Conservation (phyloP, 2,329 filamentous ascomycete genomes). For the Pyrenochaeta sp. region DNA sequence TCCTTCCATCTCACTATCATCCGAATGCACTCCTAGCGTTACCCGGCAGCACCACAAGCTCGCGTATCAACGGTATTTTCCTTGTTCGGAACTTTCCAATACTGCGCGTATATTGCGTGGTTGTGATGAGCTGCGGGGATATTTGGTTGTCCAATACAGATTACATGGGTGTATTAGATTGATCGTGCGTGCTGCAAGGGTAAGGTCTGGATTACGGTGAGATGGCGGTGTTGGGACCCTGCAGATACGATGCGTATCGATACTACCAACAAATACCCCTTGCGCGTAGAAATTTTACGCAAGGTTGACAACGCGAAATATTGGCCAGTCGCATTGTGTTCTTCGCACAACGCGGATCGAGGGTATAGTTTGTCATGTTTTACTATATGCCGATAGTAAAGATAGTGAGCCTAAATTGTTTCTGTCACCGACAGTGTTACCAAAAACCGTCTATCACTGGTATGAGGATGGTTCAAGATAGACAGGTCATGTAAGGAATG, state of each 20-base stretch:
- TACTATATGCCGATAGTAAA: no score
- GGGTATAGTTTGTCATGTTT: no score
- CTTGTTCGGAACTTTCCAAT: constrained; percentile 20
- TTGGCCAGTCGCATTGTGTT: no score
- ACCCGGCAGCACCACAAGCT: constrained; percentile 12
- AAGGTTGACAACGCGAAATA: neutral
- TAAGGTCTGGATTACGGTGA: neutral
- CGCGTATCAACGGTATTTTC: constrained; percentile 6
- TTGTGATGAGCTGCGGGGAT: neutral
- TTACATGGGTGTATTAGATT: constrained; percentile 4
- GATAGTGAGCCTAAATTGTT: no score
- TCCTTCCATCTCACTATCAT: neutral
- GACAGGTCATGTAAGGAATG: no score
- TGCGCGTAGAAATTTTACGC: neutral
- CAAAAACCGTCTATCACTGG: no score
- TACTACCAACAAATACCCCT: no score
- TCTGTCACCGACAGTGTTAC: no score
- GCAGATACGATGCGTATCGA: no score
- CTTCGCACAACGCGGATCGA: no score
- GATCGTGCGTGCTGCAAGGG: constrained; percentile 6
- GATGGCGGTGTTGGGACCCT: no score
- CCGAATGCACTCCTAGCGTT: constrained; percentile 4
- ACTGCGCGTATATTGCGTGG: constrained; percentile 19
- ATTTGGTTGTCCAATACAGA: constrained; percentile 10
- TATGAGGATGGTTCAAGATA: no score